Percentiles rank a stretch among this genome's conserved stretches.
phyloP scores from a whole-genome alignment of 345 rosid genomes.

The Sisymbrium altissimum region DNA sequence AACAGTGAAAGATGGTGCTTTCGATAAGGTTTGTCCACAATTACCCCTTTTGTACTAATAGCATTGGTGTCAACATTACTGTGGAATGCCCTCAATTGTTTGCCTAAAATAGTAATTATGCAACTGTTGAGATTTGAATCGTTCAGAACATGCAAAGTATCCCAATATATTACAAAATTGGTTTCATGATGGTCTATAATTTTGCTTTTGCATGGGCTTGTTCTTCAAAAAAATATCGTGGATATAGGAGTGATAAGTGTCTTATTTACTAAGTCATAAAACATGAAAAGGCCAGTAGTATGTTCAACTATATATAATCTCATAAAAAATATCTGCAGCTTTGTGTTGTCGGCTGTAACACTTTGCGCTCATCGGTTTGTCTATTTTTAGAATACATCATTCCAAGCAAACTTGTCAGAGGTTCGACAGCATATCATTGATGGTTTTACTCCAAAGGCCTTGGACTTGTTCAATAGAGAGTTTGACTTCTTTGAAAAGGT shows the following conservation, averaged over 20 bases:
- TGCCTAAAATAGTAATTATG: not conserved
- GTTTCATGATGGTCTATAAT: conserved; percentile 7
- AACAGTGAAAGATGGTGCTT: conserved; percentile 53
- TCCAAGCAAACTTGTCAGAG: conserved; percentile 68
- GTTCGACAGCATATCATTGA: conserved; percentile 85
- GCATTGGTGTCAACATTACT: not conserved
- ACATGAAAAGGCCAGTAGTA: not conserved
- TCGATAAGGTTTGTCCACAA: conserved; percentile 49
- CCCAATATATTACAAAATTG: not conserved
- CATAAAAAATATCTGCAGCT: not conserved
- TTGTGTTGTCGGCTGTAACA: not conserved
- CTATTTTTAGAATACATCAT: conserved; percentile 58
- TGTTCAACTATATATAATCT: not conserved
- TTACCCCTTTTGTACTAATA: not conserved
- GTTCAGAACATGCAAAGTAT: not conserved
- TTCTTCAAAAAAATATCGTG: conserved; percentile 6
- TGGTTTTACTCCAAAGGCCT: conserved; percentile 78
- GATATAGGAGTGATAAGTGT: not conserved
- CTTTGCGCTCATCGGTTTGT: not conserved
- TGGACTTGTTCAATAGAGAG: conserved; percentile 75
- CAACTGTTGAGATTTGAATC: not conserved
- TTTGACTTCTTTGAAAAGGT: conserved; percentile 93
- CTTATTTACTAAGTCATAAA: not conserved
- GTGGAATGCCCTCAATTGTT: not conserved
- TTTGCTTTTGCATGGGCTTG: conserved; percentile 2